Base-by-base conservation (phyloP, 805 yeast species). In the Pichia eremophila region DNA sequence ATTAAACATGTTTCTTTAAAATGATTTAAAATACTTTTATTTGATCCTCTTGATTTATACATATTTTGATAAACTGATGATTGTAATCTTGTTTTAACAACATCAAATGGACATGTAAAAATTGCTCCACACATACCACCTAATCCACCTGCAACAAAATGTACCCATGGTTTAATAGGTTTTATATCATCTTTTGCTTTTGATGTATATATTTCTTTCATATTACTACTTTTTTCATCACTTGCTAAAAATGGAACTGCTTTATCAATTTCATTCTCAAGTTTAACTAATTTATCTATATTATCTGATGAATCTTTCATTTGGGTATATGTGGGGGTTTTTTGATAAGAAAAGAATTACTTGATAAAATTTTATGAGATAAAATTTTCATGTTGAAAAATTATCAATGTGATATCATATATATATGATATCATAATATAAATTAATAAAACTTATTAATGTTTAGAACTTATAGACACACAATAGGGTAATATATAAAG, bases 121-220 rank as follows among this genome's bases (percentile, higher is more conserved):
- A 91, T 68, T 2, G 99, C 96, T 27, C 99, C 99, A 31, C 91
- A 86, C 97, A 93, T 93, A 15, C 99, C 99, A 34, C 97, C 99
- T 27, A 86, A 63, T 14, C 95, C 95, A 44, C 93, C 95, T 12
- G 95, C 90, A n/a, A 85, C 85, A 61, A 85, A 85, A 66, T 85
- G 91, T 7, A 84, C 88, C 91, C 80, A 76, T 35, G 81, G 80
- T 49, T 65, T 64, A 2, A n/a, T n/a, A n/a, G n/a, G n/a, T n/a
- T n/a, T n/a, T n/a, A n/a, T n/a, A n/a, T n/a, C n/a, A n/a, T n/a
- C n/a, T n/a, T n/a, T n/a, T n/a, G n/a, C n/a, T n/a, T n/a, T n/a
- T n/a, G n/a, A n/a, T n/a, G n/a, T n/a, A n/a, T n/a, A n/a, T n/a
- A n/a, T 59, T 14, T 57, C 54, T 48, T 61, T 79, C 69, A 46